A percentile compares a stretch with the other conserved stretches of the same genome.
Evolutionary conservation across 768 basidiomycete genomes (phyloP).

Genomic region (Boletus rufocinnamomeus): DNA sequence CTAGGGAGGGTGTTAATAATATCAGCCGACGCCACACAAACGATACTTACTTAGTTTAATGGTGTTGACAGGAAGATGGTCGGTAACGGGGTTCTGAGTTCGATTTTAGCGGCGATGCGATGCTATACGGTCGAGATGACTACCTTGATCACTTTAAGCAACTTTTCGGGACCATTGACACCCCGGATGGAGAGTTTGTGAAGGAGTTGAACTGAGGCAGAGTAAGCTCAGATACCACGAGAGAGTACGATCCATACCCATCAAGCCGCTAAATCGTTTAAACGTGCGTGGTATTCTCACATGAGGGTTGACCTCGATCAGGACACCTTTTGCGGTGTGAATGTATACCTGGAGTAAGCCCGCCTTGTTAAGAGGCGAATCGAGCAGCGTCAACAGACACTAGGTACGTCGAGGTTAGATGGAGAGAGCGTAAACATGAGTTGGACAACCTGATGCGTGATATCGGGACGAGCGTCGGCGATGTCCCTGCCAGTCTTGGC

Average conservation of each 20-base stretch:
- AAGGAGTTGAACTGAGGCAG: constrained; percentile 81
- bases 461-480: constrained; percentile 98
- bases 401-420: constrained; percentile 35
- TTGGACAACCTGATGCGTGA: constrained; percentile 87
- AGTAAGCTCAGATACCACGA: background rate
- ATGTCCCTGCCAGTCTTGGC: constrained; percentile 98
- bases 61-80: constrained; percentile 94
- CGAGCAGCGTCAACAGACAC: constrained; percentile 94
- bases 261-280: constrained; percentile 96
- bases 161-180: constrained; percentile 94
- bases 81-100: constrained; percentile 84
- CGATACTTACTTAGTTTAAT: constrained; percentile 84
- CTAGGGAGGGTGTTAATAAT: constrained; percentile 40
- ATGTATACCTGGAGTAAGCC: constrained; percentile 97
- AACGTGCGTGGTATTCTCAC: constrained; percentile 98
- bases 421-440: background rate
- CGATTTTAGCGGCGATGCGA: constrained; percentile 4
- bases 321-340: constrained; percentile 92
- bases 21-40: background rate
- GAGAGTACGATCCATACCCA: constrained; percentile 63
- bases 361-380: constrained; percentile 97
- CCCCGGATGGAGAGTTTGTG: constrained; percentile 95
- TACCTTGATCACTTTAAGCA: constrained; percentile 96
- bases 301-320: constrained; percentile 98
- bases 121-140: constrained; percentile 14